Evolutionary conservation across 2,329 filamentous ascomycete genomes (phyloP), one percentile per base, ranked within the genome.

Genomic region (Alternaria sp.): DNA sequence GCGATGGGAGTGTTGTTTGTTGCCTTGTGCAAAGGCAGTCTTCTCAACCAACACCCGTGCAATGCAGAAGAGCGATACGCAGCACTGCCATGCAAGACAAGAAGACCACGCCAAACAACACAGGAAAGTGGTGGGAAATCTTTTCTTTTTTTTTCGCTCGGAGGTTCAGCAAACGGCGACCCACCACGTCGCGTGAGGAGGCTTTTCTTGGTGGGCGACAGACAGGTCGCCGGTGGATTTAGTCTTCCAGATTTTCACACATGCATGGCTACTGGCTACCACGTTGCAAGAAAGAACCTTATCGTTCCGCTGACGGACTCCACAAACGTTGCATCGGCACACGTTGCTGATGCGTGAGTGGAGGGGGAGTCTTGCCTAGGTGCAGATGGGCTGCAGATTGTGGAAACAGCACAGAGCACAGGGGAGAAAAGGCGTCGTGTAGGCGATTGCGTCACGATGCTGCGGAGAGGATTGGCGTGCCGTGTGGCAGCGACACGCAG

Each of bases 281-380:
- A 70, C 62, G 62, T 62, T 67, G 60, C 63, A 63, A 69, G 68
- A 69, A 62, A 57, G 52, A 29, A 26, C 37, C 60, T 66, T 71
- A 67, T 66, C 68, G 58, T 62, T 51, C 62, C 62, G 65, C 60
- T 64, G 63, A 54, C 59, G 44, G 56, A 61, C 57, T 69, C 66
- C 64, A 70, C 66, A 63, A 61, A 60, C 57, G 60, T 65, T 59
- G 58, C 58, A 42, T 66, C 62, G 64, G 60, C 62, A 61, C 63
- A 60, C 61, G 13, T 31, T 48, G 58, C 39, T 56, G 53, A 50
- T 56, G 45, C 46, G 50, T 61, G 53, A 62, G 62, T 65, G 67
- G 66, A 67, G 62, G 48, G 50, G 48, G 50, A 23, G 63, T 54
- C 58, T 31, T 56, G 62, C 61, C 51, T 58, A 61, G 58, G 41